Percentiles rank a stretch among this genome's conserved stretches.
These are phyloP conservation scores for Phaeotremella fagi DNA, from an alignment of 768 basidiomycete species.

Conservation along the genomic window DNA sequence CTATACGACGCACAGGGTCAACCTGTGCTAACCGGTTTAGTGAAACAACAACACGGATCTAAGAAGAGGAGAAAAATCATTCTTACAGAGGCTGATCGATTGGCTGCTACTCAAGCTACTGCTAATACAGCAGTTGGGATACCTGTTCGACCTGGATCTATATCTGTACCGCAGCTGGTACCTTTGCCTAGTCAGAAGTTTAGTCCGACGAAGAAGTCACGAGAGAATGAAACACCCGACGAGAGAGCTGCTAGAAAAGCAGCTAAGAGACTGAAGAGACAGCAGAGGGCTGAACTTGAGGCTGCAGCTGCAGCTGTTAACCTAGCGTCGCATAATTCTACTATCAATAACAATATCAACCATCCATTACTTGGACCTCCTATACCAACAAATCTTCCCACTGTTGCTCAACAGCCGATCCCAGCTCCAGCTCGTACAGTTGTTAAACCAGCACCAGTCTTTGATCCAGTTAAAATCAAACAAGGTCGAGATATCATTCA, in stretches of 20 bases:
- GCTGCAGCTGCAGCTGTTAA: not conserved
- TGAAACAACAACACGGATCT: not conserved
- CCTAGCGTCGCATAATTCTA: not conserved
- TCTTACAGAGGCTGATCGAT: not conserved
- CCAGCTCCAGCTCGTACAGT: not conserved
- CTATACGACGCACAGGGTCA: conserved; percentile 8
- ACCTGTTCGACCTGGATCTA: too few relatives aligned
- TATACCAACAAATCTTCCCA: too few relatives aligned
- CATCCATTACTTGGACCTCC: not conserved
- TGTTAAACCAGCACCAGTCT: not conserved
- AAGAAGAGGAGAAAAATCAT: conserved; percentile 2
- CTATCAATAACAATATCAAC: not conserved
- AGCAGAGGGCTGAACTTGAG: not conserved
- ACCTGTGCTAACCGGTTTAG: not conserved
- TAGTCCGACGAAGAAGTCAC: not conserved
- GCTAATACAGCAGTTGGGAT: too few relatives aligned
- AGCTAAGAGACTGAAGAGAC: not conserved
- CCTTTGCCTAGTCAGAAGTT: not conserved
- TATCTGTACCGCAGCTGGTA: not conserved
- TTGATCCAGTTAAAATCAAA: not conserved
- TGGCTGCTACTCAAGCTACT: not conserved
- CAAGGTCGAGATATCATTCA: conserved; percentile 10
- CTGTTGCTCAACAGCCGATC: not conserved
- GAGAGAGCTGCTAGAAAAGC: conserved; percentile 3
- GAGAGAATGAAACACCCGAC: conserved; percentile 10